Base-by-base conservation (phyloP, 129 eudicot genomes). In the Solidago caesia region DNA sequence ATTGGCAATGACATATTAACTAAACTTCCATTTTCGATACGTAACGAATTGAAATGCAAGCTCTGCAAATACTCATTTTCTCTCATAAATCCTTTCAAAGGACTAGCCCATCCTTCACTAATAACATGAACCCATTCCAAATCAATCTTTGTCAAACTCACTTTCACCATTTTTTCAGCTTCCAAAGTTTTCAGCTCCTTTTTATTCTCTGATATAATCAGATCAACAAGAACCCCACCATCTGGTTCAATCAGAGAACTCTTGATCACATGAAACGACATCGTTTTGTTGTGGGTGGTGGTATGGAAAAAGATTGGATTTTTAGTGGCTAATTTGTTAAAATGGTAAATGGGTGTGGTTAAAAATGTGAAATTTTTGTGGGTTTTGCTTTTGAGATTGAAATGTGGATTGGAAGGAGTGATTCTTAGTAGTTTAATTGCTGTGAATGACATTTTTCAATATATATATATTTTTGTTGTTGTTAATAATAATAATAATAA, bases 61-160 rank as follows among this genome's bases (percentile, higher is more conserved):
- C 88, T 88, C 81, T 90, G 98, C 84, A 94, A 72, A 90, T 90
- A 94, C 88, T 94, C 97, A 78, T 86, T 76, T 65, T 94, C 98
- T 16, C 98, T 86, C 98, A 94, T 94, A 48, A 94, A 94, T 9
- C 98, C 97, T 77, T 83, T 85, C 71, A 94, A 81, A 25, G 98
- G 98, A 71, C 89, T 94, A 2, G 98, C 97, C 98, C 98, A 94
- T 6, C 98, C 98, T 84, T 94, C 97, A 79, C 97, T 82, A 5
- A 94, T 74, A 75, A 94, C 98, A 80, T 94, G 97, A 44, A 90
- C 96, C 98, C 98, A 94, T 67, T 94, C 96, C 80, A 94, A 75
- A 90, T 94, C 98, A 71, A 94, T 88, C 77, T 82, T 77, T 4
- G 87, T 83, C 16, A 94, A 58, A 74, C 71, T 53, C 74, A 94